A percentile compares a stretch with the other conserved stretches of the same genome.
These are phyloP conservation scores for Oryza meridionalis DNA, from an alignment of 176 grass and related monocot species.

Conservation along the genomic window DNA sequence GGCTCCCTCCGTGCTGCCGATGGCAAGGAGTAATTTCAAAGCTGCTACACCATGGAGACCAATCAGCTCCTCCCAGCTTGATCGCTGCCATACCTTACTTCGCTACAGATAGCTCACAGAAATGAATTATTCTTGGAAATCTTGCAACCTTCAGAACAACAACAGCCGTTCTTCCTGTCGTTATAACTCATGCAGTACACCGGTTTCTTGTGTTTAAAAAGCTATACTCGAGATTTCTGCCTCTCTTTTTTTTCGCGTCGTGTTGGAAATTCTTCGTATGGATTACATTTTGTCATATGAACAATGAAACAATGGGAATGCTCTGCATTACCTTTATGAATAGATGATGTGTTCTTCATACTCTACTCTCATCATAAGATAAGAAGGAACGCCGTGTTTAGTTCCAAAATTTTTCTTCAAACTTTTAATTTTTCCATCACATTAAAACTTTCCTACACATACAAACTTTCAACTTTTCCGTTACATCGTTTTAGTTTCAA, in stretches of 20 bases:
- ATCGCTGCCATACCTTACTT: neutral
- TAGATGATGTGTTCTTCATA: neutral
- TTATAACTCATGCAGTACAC: neutral
- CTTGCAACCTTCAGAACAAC: neutral
- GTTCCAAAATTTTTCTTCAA: too few species aligned
- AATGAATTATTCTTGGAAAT: neutral
- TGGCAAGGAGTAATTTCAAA: slow-evolving; percentile 58
- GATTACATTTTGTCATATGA: neutral
- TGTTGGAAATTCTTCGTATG: neutral
- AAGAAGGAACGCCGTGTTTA: too few species aligned
- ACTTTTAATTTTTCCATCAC: too few species aligned
- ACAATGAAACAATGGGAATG: slow-evolving; percentile 10
- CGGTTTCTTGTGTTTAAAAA: neutral
- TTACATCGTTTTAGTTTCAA: too few species aligned
- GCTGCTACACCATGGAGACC: neutral
- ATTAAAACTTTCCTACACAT: too few species aligned
- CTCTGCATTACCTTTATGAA: neutral
- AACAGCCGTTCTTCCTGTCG: neutral
- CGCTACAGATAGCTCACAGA: neutral
- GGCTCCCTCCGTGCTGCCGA: slow-evolving; percentile 82
- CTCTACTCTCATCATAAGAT: too few species aligned
- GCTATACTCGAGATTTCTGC: neutral
- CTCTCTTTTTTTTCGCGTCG: neutral
- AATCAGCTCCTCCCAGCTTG: neutral
- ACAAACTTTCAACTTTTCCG: too few species aligned